phyloP scores from a whole-genome alignment of 2,329 filamentous ascomycete species.

The Xylariaceae sp. region DNA sequence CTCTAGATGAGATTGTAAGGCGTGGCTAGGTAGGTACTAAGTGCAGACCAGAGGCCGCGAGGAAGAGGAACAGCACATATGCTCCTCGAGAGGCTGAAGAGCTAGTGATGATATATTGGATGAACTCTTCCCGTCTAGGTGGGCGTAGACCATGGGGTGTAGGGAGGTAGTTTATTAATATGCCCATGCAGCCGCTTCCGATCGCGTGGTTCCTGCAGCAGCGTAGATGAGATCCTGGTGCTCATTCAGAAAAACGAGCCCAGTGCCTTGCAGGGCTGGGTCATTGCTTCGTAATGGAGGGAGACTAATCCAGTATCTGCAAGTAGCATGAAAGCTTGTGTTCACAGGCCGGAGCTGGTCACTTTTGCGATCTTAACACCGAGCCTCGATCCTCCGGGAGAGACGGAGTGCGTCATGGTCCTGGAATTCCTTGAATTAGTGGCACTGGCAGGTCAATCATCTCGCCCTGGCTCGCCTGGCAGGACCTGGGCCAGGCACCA shows the following conservation, averaged over 20 bases:
- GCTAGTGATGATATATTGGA: neutral
- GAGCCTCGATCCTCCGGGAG: conserved; percentile 5
- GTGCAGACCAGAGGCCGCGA: conserved; percentile 8
- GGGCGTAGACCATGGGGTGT: too few species aligned
- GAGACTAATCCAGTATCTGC: conserved; percentile 17
- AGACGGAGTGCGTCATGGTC: conserved; percentile 28
- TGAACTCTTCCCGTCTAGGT: neutral
- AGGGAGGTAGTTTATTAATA: conserved; percentile 19
- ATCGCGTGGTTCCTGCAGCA: conserved; percentile 26
- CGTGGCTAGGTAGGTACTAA: conserved; percentile 5
- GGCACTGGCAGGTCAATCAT: too few species aligned
- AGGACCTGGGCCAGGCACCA: conserved; percentile 17
- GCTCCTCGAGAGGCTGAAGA: neutral
- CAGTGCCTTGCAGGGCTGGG: conserved; percentile 16
- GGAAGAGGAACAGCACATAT: neutral
- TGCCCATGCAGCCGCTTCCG: conserved; percentile 4
- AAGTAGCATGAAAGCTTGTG: conserved; percentile 9
- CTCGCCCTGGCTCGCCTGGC: too few species aligned
- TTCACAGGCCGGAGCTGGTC: too few species aligned
- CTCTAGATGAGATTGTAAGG: conserved; percentile 7
- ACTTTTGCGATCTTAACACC: conserved; percentile 8
- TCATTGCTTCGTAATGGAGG: neutral
- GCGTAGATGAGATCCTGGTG: conserved; percentile 12
- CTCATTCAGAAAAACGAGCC: neutral
- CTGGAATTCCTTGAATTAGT: too few species aligned